phyloP scores from a whole-genome alignment of 139 green algal genomes.

The Tetratostichococcus sp. region DNA sequence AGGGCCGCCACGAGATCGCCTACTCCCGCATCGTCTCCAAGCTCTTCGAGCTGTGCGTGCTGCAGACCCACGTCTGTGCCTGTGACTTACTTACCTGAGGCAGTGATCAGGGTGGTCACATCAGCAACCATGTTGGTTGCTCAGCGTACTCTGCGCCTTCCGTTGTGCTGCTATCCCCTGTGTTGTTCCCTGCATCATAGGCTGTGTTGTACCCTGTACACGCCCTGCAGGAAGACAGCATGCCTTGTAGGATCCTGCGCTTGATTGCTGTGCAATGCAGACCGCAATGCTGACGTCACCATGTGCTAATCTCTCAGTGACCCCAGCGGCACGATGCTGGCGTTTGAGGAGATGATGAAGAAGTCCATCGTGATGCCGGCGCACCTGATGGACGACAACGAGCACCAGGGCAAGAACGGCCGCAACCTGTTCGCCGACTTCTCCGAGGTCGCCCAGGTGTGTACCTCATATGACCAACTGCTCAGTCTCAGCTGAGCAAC shows the following conservation, averaged over 20 bases:
- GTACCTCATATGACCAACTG: not conserved
- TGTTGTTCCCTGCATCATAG: no score
- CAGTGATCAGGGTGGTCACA: no score
- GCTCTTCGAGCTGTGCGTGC: slow-evolving; percentile 65
- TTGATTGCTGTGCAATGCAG: not conserved
- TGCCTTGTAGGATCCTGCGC: no score
- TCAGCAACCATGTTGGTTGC: no score
- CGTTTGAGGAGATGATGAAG: slow-evolving; percentile 97
- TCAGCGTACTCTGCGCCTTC: no score
- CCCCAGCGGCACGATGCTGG: slow-evolving; percentile 80
- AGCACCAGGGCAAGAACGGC: slow-evolving; percentile 61
- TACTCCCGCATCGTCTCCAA: slow-evolving; percentile 91
- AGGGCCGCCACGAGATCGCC: slow-evolving; percentile 93
- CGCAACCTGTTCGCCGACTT: slow-evolving; percentile 93
- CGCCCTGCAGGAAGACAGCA: no score
- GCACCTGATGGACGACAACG: slow-evolving; percentile 92
- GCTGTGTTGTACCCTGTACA: no score
- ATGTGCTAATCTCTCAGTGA: slow-evolving; percentile 45
- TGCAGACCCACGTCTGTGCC: not conserved
- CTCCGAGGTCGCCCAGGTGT: slow-evolving; percentile 83
- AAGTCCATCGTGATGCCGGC: slow-evolving; percentile 99
- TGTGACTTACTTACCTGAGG: no score
- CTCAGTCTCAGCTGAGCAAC: not conserved
- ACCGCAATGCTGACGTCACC: not conserved
- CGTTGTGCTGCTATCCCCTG: not conserved